Evolutionary conservation across 768 basidiomycete species (phyloP), one percentile per base, ranked within the genome.

Genomic region (Hygrophoropsis aurantiaca): DNA sequence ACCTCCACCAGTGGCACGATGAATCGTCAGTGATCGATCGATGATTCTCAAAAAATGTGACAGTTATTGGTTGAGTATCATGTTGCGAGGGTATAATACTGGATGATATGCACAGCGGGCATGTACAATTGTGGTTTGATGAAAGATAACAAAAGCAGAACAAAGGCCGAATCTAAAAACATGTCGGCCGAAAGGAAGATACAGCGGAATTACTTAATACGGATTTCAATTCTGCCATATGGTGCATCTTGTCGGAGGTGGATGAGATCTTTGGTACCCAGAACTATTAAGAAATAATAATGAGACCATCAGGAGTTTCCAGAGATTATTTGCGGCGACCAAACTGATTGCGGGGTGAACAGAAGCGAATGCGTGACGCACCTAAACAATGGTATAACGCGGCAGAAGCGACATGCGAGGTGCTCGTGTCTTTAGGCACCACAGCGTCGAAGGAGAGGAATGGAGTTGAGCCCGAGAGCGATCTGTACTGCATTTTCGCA

Each of bases 361-460:
- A 6, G 20, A 23, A 16, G 26, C 26, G 9, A 16, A 13, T 15
- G 41, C 15, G 11, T 15, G 26, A 62, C 75, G 30, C 49, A 90
- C 90, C 89, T 35, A 93, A 74, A 60, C 89, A 90, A 54, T 93
- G 88, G 63, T 93, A 90, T 62, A 93, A 84, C 4, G 82, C 90
- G 13, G 86, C 80, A 8, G 90, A 83, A 9, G 87, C 90, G 30
- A 92, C 85, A 58, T 84, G 87, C 9, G 79, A 74, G 4, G 85
- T 87, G 55, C 84, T 89, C 1, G 84, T 79, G 36, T 66, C 60
- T 51, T 68, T 76, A 9, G 87, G 88, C 9, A 82, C 85, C 26
- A 92, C 74, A 25, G 72, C 74, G 48, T 85, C 80, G 58, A 91
- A 89, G 9, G 67, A 72, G 26, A 91, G 68, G 46, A 69, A 64